Evolutionary conservation across 2,329 filamentous ascomycete species (phyloP), one percentile per base, ranked within the genome.

Genomic region (Hymenoscyphus occultus): DNA sequence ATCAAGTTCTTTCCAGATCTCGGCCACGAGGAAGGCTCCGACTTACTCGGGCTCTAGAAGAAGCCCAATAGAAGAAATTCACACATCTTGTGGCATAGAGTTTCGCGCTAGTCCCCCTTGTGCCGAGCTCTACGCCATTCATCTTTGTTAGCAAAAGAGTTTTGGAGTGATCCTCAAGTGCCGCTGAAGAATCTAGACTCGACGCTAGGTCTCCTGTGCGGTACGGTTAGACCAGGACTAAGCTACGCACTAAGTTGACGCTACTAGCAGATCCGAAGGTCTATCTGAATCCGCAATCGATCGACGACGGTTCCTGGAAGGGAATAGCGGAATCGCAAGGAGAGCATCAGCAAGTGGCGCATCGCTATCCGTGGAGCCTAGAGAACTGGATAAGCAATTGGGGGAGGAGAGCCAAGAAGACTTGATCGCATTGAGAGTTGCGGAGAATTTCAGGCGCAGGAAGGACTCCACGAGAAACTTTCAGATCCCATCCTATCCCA

Each of bases 221-320:
- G 45, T 19, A 19, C 16, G n/a, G 45, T 22, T 48, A 22, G 45
- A 51, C 19, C 19, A 51, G 45, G n/a, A 51, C 45, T 51, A 22
- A 35, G 60, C 42, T 32, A 45, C 31, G 12, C 39, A 56, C 56
- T 56, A 65, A 31, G 45, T 56, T n/a, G 40, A 32, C 42, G 16
- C 42, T 35, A 59, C 35, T 32, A 59, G 57, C 32, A 59, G 32
- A 59, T 42, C 57, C 57, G 39, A 42, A 39, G 39, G 57, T 40
- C 45, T 12, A 51, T 51, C 45, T 51, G 56, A 39, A n/a, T 56
- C 56, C 62, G 48, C 48, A 32, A 14, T 45, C 56, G 57, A 59
- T 59, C 57, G 57, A 59, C 57, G 57, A 12, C 57, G 31, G 57
- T 57, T 32, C 35, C 56, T 32, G 45, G 45, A 51, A 48, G 16